A percentile compares a stretch with the other conserved stretches of the same genome.
phyloP scores from a whole-genome alignment of 495 filamentous ascomycete genomes.

The Aspergillus carlsbadensis region DNA sequence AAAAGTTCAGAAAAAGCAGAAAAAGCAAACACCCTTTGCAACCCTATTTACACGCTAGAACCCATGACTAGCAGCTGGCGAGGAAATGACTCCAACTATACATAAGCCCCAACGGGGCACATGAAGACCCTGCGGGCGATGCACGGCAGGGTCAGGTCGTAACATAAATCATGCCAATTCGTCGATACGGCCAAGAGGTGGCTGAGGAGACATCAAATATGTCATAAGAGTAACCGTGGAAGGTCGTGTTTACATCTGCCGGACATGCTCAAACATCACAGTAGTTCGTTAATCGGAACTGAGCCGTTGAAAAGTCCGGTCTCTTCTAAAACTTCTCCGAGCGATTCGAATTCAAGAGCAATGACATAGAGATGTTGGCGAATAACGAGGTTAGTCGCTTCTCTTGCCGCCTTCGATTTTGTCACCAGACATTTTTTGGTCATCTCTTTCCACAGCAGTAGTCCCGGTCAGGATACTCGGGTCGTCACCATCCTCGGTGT shows the following conservation, averaged over 20 bases:
- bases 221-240: not conserved
- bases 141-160: not conserved
- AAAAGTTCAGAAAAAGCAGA: not conserved
- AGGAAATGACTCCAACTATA: constrained; percentile 3
- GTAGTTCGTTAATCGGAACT: not conserved
- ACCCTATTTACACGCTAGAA: constrained; percentile 16
- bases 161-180: not conserved
- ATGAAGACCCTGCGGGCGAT: not conserved
- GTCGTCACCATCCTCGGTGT: constrained; percentile 52
- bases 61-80: not conserved
- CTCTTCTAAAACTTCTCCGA: not conserved
- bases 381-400: constrained; percentile 19
- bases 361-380: not conserved
- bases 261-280: not conserved
- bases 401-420: constrained; percentile 20
- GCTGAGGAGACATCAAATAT: not conserved
- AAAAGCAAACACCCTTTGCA: not conserved
- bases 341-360: not conserved
- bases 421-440: constrained; percentile 7
- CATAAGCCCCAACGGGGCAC: not conserved
- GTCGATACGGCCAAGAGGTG: not conserved
- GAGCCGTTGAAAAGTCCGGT: not conserved
- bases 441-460: constrained; percentile 5
- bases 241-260: not conserved
- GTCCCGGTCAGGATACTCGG: constrained; percentile 14